These are phyloP conservation scores for Vairimorpha ceranae DNA, from an alignment of 371 early-diverging fungal genomes.

Conservation along the genomic window DNA sequence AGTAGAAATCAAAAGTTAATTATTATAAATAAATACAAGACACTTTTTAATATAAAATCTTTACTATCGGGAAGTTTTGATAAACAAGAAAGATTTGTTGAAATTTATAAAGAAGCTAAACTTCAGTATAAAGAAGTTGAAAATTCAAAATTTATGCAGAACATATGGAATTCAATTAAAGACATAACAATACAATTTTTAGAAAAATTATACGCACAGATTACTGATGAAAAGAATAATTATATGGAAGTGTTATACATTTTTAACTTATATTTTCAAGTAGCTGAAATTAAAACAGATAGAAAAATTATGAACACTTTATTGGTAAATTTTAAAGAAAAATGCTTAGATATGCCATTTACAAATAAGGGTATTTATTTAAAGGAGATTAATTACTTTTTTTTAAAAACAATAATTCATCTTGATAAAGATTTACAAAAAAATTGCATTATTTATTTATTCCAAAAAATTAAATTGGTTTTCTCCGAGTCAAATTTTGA, in stretches of 20 bases:
- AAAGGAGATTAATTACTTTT: slow-evolving; percentile 11
- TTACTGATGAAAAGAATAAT: slow-evolving; percentile 25
- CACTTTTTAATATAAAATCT: slow-evolving; percentile 42
- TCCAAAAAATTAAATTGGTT: slow-evolving; percentile 19
- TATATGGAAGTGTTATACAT: slow-evolving; percentile 43
- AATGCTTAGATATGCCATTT: background rate
- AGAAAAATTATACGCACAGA: slow-evolving; percentile 37
- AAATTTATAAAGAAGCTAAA: slow-evolving; percentile 37
- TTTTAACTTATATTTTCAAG: slow-evolving; percentile 54
- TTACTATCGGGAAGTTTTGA: slow-evolving; percentile 18
- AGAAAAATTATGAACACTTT: slow-evolving; percentile 54
- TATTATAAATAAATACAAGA: slow-evolving; percentile 25
- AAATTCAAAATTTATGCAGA: slow-evolving; percentile 24
- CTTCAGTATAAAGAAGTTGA: slow-evolving; percentile 26
- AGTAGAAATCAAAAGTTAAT: slow-evolving; percentile 21
- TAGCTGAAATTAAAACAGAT: slow-evolving; percentile 41
- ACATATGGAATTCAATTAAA: slow-evolving; percentile 14
- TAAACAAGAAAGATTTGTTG: slow-evolving; percentile 50
- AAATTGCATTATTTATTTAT: slow-evolving; percentile 20
- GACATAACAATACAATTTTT: slow-evolving; percentile 42
- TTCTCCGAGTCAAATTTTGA: background rate
- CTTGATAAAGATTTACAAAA: slow-evolving; percentile 37
- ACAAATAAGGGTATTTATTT: slow-evolving; percentile 6
- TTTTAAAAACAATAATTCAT: slow-evolving; percentile 13
- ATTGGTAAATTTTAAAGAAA: slow-evolving; percentile 48